phyloP scores from a whole-genome alignment of 768 basidiomycete species.

The Nidula microcarpa region DNA sequence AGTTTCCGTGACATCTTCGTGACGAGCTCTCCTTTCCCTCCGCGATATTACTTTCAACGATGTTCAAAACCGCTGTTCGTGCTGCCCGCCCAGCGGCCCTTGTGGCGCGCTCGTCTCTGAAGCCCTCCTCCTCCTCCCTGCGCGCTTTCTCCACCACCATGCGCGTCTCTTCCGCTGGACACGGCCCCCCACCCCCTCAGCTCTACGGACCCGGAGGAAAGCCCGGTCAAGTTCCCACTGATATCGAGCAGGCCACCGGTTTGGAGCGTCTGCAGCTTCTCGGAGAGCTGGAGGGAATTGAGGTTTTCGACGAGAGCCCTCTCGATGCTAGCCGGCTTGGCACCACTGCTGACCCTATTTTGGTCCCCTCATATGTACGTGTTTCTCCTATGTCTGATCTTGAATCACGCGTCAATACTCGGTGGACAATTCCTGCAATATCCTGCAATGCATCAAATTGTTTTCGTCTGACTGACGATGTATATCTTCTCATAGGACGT shows the following conservation, averaged over 20 bases:
- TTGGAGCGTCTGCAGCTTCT: constrained; percentile 93
- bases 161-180: constrained; percentile 48
- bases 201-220: constrained; percentile 73
- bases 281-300: constrained; percentile 82
- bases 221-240: constrained; percentile 74
- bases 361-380: constrained; percentile 83
- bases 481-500: too few relatives aligned
- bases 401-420: constrained; percentile 1
- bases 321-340: constrained; percentile 84
- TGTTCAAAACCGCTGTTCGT: constrained; percentile 44
- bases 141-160: constrained; percentile 62
- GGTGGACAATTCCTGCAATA: not conserved
- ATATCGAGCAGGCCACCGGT: constrained; percentile 91
- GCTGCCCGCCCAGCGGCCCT: constrained; percentile 40
- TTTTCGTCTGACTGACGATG: constrained; percentile 4
- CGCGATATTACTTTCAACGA: constrained; percentile 17
- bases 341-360: constrained; percentile 82
- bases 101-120: constrained; percentile 32
- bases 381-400: constrained; percentile 3
- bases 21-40: too few relatives aligned
- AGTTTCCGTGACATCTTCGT: constrained; percentile 10
- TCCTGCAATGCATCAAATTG: not conserved
- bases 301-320: constrained; percentile 86
- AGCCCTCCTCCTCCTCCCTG: constrained; percentile 26
- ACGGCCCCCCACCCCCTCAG: constrained; percentile 59